Percentiles rank a stretch among this genome's conserved stretches.
phyloP scores from a whole-genome alignment of 148 eudicot genomes.

The Nepenthes gracilis region DNA sequence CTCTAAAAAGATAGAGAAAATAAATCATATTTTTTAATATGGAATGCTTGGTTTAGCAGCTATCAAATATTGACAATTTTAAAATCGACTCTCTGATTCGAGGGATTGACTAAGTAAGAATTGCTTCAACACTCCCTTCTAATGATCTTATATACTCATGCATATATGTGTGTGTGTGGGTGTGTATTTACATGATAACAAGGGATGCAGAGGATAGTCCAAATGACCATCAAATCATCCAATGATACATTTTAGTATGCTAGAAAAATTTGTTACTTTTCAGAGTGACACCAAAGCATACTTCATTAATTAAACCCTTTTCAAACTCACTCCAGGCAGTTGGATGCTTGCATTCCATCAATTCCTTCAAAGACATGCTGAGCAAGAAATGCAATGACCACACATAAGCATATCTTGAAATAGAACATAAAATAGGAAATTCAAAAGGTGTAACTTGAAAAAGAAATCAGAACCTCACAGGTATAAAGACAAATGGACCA shows the following conservation, averaged over 20 bases:
- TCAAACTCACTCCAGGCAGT: constrained; percentile 92
- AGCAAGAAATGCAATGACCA: constrained; percentile 15
- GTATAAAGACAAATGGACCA: too few species aligned
- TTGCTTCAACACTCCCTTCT: too few species aligned
- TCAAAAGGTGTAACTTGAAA: background rate
- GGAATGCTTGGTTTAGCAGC: too few species aligned
- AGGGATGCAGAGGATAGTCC: background rate
- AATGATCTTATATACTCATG: too few species aligned
- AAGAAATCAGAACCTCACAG: background rate
- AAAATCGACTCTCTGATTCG: too few species aligned
- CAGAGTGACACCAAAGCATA: constrained; percentile 10
- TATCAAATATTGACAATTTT: too few species aligned
- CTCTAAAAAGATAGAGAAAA: too few species aligned
- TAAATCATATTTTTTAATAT: too few species aligned
- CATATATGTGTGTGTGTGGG: too few species aligned
- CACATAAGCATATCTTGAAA: constrained; percentile 1
- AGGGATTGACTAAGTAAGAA: too few species aligned
- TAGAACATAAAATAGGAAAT: background rate
- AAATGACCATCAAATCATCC: background rate
- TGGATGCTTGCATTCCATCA: constrained; percentile 83
- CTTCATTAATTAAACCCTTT: constrained; percentile 75
- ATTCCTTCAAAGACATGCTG: constrained; percentile 86
- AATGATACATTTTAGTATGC: background rate
- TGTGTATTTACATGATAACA: background rate
- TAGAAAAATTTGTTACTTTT: too few species aligned